phyloP scores from a whole-genome alignment of 345 rosid genomes.

The Eucalyptus polybractea region DNA sequence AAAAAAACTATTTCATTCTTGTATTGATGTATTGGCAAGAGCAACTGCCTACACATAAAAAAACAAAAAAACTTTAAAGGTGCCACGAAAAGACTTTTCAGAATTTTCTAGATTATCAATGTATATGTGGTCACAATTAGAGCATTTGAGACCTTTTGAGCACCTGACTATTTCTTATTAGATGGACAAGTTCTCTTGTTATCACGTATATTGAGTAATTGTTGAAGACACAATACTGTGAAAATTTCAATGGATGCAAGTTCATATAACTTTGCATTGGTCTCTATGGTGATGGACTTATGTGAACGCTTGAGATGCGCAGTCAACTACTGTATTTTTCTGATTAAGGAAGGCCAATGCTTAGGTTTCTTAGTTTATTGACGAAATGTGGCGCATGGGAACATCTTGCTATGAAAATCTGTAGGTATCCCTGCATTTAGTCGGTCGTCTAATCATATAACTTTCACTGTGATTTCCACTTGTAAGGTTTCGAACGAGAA shows the following conservation, averaged over 20 bases:
- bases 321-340: background rate
- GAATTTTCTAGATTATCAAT: fast-evolving
- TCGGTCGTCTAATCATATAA: background rate
- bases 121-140: background rate
- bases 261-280: background rate
- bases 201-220: no score
- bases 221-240: fast-evolving
- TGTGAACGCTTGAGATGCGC: background rate
- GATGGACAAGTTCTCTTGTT: background rate
- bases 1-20: background rate
- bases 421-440: background rate
- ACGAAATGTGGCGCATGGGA: background rate
- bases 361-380: background rate
- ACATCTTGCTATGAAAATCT: background rate
- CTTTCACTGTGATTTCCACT: background rate
- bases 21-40: background rate
- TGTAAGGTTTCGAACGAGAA: background rate
- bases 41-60: background rate
- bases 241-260: background rate
- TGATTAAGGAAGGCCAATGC: background rate
- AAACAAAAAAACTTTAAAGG: background rate
- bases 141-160: background rate
- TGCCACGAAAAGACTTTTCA: background rate
- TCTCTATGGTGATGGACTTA: background rate
- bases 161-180: background rate